Percentiles rank a stretch among this genome's conserved stretches.
These are phyloP conservation scores for Populus simonii DNA, from an alignment of 345 rosid species.

Conservation along the genomic window DNA sequence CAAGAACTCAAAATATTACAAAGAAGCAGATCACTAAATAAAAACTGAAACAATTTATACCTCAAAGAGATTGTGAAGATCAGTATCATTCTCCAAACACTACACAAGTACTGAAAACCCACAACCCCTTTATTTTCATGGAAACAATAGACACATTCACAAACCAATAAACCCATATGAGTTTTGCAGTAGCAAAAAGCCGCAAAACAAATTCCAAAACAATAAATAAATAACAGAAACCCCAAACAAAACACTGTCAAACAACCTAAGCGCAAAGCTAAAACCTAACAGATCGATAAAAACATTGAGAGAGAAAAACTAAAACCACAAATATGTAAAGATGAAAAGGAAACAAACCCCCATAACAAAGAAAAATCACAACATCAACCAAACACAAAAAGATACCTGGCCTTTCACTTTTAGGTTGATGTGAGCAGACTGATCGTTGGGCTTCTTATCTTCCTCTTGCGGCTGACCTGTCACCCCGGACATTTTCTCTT, in stretches of 20 bases:
- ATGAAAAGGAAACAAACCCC: not conserved
- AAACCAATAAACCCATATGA: not conserved
- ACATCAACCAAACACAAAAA: not conserved
- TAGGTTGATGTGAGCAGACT: slow-evolving; percentile 71
- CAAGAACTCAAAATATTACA: not conserved
- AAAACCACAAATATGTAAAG: not conserved
- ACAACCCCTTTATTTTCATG: not conserved
- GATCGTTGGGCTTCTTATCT: slow-evolving; percentile 78
- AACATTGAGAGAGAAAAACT: not conserved
- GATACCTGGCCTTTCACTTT: slow-evolving; percentile 89
- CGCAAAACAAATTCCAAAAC: too few relatives aligned
- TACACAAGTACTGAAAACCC: not conserved
- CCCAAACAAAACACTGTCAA: not conserved
- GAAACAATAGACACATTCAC: not conserved
- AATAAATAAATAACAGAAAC: not conserved
- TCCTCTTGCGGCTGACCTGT: slow-evolving; percentile 44
- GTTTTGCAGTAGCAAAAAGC: not conserved
- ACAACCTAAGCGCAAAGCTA: not conserved
- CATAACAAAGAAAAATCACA: not conserved
- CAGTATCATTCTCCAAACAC: too few relatives aligned
- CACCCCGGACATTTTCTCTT: slow-evolving; percentile 26
- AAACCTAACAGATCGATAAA: not conserved
- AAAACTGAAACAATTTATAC: not conserved
- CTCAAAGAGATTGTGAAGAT: not conserved
- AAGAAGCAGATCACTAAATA: not conserved